Conservation (phyloP, 345 rosid species). For the Syzygium aqueum region DNA sequence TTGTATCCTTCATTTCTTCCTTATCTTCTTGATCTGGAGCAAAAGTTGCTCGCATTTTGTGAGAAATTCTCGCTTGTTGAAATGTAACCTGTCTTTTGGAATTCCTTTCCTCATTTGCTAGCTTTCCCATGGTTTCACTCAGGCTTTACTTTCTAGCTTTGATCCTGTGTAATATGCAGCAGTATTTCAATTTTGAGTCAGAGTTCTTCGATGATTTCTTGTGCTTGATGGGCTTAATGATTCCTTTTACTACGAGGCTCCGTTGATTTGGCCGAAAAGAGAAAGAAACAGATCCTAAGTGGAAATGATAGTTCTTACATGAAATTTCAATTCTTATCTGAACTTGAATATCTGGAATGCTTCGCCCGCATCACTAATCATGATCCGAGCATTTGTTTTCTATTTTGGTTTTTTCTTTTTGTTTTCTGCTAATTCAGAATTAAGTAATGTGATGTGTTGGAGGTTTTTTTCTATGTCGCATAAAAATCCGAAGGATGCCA, state of each 20-base stretch:
- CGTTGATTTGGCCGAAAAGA: background rate
- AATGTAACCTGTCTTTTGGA: background rate
- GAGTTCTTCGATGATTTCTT: background rate
- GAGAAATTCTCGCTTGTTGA: background rate
- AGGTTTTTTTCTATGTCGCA: background rate
- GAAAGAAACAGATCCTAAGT: background rate
- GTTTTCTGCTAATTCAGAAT: background rate
- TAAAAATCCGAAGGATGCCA: background rate
- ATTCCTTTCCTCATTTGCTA: background rate
- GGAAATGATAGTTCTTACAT: background rate
- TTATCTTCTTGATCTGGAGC: background rate
- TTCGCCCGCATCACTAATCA: background rate
- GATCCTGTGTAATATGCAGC: background rate
- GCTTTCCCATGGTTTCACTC: background rate
- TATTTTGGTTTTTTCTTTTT: background rate
- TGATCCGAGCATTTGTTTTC: background rate
- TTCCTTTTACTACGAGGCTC: background rate
- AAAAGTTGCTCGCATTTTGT: background rate
- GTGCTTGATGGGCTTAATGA: background rate
- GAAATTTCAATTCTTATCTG: background rate
- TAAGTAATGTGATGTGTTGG: background rate
- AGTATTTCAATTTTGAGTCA: background rate
- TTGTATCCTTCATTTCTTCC: background rate
- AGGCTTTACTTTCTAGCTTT: background rate
- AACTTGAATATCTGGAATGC: background rate